A percentile compares a stretch with the other conserved stretches of the same genome.
Evolutionary conservation across 2,329 filamentous ascomycete species (phyloP).

Genomic region (Cladorrhinum sp.): DNA sequence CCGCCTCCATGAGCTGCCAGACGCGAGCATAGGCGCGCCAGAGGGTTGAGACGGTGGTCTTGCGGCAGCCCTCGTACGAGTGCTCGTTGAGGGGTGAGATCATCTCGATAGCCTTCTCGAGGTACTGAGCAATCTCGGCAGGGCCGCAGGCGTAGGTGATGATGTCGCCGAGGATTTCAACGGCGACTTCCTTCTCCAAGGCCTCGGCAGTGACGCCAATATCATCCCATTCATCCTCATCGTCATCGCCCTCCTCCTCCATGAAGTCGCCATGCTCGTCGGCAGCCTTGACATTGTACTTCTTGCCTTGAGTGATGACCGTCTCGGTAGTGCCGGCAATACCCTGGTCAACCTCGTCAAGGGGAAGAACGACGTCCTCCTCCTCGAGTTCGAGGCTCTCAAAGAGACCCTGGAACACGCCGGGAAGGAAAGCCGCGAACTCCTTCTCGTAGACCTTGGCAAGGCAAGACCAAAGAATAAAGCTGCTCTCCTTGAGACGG

Average conservation of each 20-base stretch:
- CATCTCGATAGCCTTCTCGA: conserved; percentile 82
- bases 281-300: conserved; percentile 70
- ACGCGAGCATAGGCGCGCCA: conserved; percentile 93
- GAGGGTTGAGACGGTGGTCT: conserved; percentile 84
- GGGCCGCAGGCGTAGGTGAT: conserved; percentile 80
- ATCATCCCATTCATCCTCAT: conserved; percentile 72
- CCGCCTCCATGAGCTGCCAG: conserved; percentile 81
- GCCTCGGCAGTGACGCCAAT: conserved; percentile 88
- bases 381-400: conserved; percentile 84
- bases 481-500: conserved; percentile 90
- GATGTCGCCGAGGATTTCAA: conserved; percentile 91
- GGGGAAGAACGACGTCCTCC: conserved; percentile 76
- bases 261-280: conserved; percentile 56
- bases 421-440: conserved; percentile 73
- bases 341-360: conserved; percentile 70
- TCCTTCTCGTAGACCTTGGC: conserved; percentile 89
- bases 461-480: conserved; percentile 93
- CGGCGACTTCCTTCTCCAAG: conserved; percentile 94
- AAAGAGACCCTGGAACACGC: conserved; percentile 76
- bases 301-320: conserved; percentile 76
- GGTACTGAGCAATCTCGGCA: conserved; percentile 71
- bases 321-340: conserved; percentile 65
- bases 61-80: conserved; percentile 88
- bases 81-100: conserved; percentile 81
- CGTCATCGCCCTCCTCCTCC: conserved; percentile 57